phyloP scores from a whole-genome alignment of 805 yeast species.

The Cyberlindnera xishuangbannaensis region DNA sequence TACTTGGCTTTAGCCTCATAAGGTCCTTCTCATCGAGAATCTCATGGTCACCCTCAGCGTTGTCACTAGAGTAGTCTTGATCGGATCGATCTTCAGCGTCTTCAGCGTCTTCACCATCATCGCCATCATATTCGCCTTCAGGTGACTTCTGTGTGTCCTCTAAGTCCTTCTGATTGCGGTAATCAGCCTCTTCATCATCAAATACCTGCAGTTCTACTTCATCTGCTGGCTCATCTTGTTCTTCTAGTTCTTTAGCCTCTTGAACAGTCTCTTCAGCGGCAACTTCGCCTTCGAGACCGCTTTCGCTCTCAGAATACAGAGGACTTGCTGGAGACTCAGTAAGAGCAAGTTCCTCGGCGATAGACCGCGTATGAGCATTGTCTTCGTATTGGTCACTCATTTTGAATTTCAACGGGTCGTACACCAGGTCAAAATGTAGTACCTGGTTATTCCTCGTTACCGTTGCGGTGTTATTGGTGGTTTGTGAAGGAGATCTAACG shows the following conservation, averaged over 20 bases:
- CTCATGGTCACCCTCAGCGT: slow-evolving; percentile 7
- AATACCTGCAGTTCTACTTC: not conserved
- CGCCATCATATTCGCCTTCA: slow-evolving; percentile 1
- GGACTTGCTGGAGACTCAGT: too few relatives aligned
- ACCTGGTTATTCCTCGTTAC: too few relatives aligned
- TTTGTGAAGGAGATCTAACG: too few relatives aligned
- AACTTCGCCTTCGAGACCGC: not conserved
- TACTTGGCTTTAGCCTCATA: slow-evolving; percentile 16
- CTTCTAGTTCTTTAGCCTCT: not conserved
- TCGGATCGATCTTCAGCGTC: slow-evolving; percentile 6
- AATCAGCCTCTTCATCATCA: too few relatives aligned
- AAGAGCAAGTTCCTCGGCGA: too few relatives aligned
- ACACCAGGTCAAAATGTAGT: too few relatives aligned
- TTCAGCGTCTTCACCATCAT: slow-evolving; percentile 1
- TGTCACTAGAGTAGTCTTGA: slow-evolving; percentile 3
- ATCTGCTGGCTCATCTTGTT: not conserved
- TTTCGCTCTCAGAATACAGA: too few relatives aligned
- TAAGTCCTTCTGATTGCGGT: not conserved
- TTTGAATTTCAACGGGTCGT: too few relatives aligned
- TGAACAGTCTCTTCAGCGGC: slow-evolving; percentile 1
- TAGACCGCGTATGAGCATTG: too few relatives aligned
- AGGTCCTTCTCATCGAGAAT: slow-evolving; percentile 27
- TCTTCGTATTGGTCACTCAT: not conserved
- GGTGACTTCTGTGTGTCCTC: not conserved
- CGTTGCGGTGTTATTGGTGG: too few relatives aligned